Percentiles rank a stretch among this genome's conserved stretches.
Conservation (phyloP, 2,329 filamentous ascomycete species). For the Lachnellula willkommii region DNA sequence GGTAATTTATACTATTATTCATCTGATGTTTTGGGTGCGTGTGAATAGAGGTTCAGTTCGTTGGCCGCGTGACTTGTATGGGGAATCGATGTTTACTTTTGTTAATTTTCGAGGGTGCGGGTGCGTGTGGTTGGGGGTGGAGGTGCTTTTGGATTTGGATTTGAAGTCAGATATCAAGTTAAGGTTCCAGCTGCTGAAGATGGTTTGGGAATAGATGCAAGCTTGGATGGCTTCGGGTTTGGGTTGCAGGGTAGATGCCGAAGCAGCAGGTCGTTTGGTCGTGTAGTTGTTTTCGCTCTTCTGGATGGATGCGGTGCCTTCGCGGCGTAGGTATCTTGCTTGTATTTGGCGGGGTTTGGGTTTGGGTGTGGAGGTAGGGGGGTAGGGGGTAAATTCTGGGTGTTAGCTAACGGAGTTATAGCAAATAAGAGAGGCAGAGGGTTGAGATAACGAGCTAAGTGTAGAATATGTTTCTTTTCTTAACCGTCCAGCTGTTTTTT, state of each 20-base stretch:
- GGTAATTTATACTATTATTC: too few species aligned
- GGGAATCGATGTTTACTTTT: constrained; percentile 68
- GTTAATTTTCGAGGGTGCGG: constrained; percentile 47
- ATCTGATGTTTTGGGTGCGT: too few species aligned
- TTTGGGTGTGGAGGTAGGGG: constrained; percentile 60
- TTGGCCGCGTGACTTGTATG: too few species aligned
- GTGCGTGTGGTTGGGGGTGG: constrained; percentile 42
- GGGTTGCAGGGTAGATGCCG: constrained; percentile 40
- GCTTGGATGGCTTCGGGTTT: constrained; percentile 46
- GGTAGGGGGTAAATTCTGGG: too few species aligned
- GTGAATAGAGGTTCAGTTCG: too few species aligned
- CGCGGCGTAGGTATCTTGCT: constrained; percentile 53
- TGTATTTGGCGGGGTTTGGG: constrained; percentile 59
- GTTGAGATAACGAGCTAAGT: too few species aligned
- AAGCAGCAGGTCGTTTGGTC: constrained; percentile 37
- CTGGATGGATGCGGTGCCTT: constrained; percentile 69
- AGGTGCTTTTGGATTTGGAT: constrained; percentile 47
- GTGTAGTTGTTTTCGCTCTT: constrained; percentile 70
- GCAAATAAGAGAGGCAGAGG: too few species aligned
- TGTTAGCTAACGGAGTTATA: too few species aligned
- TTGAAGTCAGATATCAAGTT: constrained; percentile 76
- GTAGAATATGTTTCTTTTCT: too few species aligned
- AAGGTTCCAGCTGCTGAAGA: constrained; percentile 68
- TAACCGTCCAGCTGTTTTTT: too few species aligned
- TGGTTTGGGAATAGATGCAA: constrained; percentile 33